phyloP scores from a whole-genome alignment of 176 grass and related monocot genomes.

The Bothriochloa decipiens region DNA sequence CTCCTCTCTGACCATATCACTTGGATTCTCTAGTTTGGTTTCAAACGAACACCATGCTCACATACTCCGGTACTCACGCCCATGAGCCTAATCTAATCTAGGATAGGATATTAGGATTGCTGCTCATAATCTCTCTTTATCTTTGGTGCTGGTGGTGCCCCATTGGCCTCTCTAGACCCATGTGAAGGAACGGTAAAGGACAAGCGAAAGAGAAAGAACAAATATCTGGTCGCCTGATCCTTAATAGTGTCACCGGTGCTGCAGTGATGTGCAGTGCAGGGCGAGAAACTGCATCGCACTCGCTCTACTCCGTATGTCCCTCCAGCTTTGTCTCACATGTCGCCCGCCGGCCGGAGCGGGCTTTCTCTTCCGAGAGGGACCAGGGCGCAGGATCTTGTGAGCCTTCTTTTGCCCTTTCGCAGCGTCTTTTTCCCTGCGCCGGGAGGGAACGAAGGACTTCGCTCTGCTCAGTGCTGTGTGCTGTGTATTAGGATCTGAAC shows the following conservation, averaged over 20 bases:
- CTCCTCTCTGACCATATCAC: neutral
- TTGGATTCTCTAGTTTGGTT: neutral
- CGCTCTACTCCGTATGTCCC: too few species aligned
- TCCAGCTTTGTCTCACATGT: too few species aligned
- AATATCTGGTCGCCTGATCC: neutral
- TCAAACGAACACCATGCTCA: neutral
- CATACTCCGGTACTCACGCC: neutral
- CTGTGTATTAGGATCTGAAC: conserved; percentile 8
- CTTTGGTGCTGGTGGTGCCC: conserved; percentile 6
- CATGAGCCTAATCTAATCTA: neutral
- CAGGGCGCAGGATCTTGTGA: too few species aligned
- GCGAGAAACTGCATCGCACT: too few species aligned
- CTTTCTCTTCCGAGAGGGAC: too few species aligned
- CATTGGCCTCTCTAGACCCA: conserved; percentile 33
- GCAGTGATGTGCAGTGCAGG: neutral
- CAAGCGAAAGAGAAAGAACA: conserved; percentile 19
- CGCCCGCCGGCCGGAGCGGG: too few species aligned
- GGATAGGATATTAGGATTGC: neutral
- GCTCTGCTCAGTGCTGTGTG: neutral
- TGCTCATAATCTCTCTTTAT: neutral
- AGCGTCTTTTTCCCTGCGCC: conserved; percentile 42
- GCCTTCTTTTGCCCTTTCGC: conserved; percentile 40
- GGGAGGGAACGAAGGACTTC: conserved; percentile 21
- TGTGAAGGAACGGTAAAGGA: conserved; percentile 33
- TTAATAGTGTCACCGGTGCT: neutral